Evolutionary conservation across 2,329 filamentous ascomycete species (phyloP).

Genomic region (Fusarium robinianum): DNA sequence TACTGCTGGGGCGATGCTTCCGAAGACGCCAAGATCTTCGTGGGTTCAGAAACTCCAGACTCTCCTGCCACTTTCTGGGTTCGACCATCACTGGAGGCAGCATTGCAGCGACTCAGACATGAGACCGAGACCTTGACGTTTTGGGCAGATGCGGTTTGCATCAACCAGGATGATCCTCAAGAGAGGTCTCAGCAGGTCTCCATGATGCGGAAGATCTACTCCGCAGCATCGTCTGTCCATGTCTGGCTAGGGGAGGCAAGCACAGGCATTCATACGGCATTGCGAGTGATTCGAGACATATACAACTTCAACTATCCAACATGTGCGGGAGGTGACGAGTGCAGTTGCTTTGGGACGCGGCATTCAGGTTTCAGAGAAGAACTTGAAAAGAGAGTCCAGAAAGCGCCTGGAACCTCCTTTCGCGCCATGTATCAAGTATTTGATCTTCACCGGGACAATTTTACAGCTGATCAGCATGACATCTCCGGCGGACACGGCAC

Average conservation of each 20-base stretch:
- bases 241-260: constrained; percentile 26
- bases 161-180: constrained; percentile 26
- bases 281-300: constrained; percentile 17
- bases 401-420: constrained; percentile 5
- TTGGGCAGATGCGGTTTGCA: constrained; percentile 32
- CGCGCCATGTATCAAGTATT: constrained; percentile 21
- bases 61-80: background rate
- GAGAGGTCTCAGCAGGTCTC: constrained; percentile 27
- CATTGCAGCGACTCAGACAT: background rate
- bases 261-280: constrained; percentile 1
- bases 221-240: background rate
- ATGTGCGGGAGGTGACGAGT: constrained; percentile 7
- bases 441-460: too few species aligned
- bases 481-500: constrained; percentile 22
- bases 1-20: constrained; percentile 24
- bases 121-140: background rate
- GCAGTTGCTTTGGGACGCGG: constrained; percentile 9
- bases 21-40: constrained; percentile 11
- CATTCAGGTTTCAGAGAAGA: background rate
- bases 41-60: too few species aligned
- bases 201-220: constrained; percentile 26
- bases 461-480: constrained; percentile 22
- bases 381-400: too few species aligned
- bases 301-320: constrained; percentile 13
- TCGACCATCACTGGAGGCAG: fast-evolving